A percentile compares a stretch with the other conserved stretches of the same genome.
Conservation (phyloP, 2,329 filamentous ascomycete genomes). For the Alternaria conjuncta region DNA sequence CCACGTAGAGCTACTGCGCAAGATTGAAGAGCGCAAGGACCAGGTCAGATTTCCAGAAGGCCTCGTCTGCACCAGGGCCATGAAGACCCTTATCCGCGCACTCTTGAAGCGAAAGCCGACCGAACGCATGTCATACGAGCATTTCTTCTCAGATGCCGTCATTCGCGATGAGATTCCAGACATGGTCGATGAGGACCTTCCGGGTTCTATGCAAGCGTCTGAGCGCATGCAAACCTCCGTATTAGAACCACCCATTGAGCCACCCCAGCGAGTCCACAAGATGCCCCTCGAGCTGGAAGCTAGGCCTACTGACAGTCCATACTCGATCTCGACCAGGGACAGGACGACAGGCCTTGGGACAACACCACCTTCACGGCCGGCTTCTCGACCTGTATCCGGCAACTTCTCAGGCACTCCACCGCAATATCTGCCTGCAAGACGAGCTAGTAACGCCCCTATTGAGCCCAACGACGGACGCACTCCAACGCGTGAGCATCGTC, state of each 20-base stretch:
- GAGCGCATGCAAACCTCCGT: constrained; percentile 35
- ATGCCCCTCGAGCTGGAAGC: constrained; percentile 36
- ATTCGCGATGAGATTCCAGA: constrained; percentile 79
- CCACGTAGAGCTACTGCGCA: constrained; percentile 90
- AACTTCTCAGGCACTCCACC: constrained; percentile 35
- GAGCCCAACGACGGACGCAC: constrained; percentile 44
- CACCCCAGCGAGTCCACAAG: constrained; percentile 37
- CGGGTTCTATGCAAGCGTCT: constrained; percentile 34
- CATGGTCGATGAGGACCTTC: constrained; percentile 77
- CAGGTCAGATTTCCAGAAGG: constrained; percentile 82
- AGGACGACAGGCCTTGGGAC: constrained; percentile 32
- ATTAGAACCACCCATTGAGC: constrained; percentile 32
- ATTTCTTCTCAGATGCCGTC: constrained; percentile 79
- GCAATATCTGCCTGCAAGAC: constrained; percentile 30
- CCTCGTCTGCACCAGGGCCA: constrained; percentile 71
- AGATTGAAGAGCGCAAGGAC: constrained; percentile 89
- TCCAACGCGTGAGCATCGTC: constrained; percentile 49
- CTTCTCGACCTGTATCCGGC: constrained; percentile 39
- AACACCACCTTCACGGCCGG: constrained; percentile 44
- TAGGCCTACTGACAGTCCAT: constrained; percentile 35
- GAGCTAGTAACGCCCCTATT: constrained; percentile 43
- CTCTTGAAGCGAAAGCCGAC: constrained; percentile 86
- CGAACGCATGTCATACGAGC: constrained; percentile 83
- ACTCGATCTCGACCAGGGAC: constrained; percentile 43
- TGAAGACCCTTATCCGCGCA: constrained; percentile 80